Conservation (phyloP, 345 rosid species). For the Turnera subulata region DNA sequence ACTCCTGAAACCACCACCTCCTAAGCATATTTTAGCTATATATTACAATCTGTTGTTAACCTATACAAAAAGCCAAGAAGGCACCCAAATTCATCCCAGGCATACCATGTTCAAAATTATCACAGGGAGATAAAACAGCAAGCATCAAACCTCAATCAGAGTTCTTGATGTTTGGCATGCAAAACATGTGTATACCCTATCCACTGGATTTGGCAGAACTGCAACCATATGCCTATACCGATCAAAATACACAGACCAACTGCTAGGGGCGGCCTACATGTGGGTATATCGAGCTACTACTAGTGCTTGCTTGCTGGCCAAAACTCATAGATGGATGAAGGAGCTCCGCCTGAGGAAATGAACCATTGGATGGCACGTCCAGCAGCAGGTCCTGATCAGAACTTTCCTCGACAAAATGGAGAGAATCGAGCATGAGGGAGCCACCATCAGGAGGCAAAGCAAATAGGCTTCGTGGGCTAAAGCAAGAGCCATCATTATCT, state of each 20-base stretch:
- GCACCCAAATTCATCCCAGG: conserved; percentile 36
- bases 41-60: conserved; percentile 41
- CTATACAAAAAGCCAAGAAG: conserved; percentile 43
- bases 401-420: conserved; percentile 47
- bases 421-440: conserved; percentile 54
- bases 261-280: conserved; percentile 37
- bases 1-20: conserved; percentile 23
- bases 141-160: conserved; percentile 51
- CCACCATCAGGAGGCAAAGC: conserved; percentile 63
- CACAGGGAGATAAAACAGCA: conserved; percentile 25
- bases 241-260: conserved; percentile 23
- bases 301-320: conserved; percentile 56
- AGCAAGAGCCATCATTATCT: conserved; percentile 62
- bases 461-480: conserved; percentile 67
- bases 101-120: conserved; percentile 30
- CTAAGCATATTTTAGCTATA: conserved; percentile 15
- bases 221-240: conserved; percentile 33
- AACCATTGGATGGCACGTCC: conserved; percentile 75
- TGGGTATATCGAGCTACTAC: conserved; percentile 55
- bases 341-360: conserved; percentile 90
- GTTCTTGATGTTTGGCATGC: conserved; percentile 20
- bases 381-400: conserved; percentile 80
- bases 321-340: conserved; percentile 47
- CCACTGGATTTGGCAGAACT: conserved; percentile 26
- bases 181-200: conserved; percentile 24